A percentile compares a stretch with the other conserved stretches of the same genome.
These are phyloP conservation scores for Chloropicon primus DNA, from an alignment of 139 green algal genomes.

Conservation along the genomic window DNA sequence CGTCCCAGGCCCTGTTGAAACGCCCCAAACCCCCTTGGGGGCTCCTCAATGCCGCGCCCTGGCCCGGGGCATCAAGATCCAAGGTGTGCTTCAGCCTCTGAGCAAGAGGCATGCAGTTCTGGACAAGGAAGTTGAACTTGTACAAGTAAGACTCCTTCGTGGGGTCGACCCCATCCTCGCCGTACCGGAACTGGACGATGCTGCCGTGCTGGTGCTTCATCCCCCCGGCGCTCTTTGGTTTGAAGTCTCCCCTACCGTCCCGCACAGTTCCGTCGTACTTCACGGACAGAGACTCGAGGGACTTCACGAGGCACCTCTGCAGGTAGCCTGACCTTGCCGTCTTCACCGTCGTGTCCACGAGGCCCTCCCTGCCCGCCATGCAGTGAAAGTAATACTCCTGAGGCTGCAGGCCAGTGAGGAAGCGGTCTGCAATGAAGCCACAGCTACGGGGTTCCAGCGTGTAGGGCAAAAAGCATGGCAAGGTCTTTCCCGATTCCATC, in stretches of 20 bases:
- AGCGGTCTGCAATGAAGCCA: constrained; percentile 85
- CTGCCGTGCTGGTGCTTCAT: constrained; percentile 37
- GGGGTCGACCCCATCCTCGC: constrained; percentile 86
- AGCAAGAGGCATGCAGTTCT: constrained; percentile 45
- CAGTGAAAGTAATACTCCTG: constrained; percentile 99
- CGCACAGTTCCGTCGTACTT: constrained; percentile 49
- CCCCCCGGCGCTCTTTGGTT: not conserved
- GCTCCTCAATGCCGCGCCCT: not conserved
- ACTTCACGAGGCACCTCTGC: constrained; percentile 85
- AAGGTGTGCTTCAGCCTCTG: constrained; percentile 16
- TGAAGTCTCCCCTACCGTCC: not conserved
- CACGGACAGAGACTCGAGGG: constrained; percentile 79
- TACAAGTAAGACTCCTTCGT: constrained; percentile 42
- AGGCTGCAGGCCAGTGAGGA: constrained; percentile 58
- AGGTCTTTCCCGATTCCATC: constrained; percentile 82
- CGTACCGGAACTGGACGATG: constrained; percentile 83
- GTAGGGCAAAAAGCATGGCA: constrained; percentile 90
- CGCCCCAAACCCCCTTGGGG: not conserved
- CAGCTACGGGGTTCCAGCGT: constrained; percentile 35
- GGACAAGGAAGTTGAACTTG: constrained; percentile 68
- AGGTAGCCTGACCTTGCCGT: constrained; percentile 83
- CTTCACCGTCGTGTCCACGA: constrained; percentile 46
- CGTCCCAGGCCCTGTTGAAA: not conserved
- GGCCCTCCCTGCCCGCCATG: constrained; percentile 92
- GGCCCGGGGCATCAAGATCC: constrained; percentile 2